These are phyloP conservation scores for Ammopiptanthus mongolicus DNA, from an alignment of 306 rosid species.

Conservation along the genomic window DNA sequence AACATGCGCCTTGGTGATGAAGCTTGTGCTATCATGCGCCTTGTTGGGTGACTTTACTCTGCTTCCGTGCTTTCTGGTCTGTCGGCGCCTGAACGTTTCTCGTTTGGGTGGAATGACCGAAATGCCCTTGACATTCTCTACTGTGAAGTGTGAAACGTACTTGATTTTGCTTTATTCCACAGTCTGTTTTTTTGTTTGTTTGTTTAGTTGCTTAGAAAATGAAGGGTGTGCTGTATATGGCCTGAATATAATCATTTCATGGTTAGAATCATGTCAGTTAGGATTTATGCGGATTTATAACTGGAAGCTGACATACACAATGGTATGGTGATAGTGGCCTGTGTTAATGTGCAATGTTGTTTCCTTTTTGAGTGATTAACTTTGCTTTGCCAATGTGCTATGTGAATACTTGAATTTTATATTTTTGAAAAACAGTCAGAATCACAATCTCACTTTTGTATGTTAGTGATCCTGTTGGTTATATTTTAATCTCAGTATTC, in stretches of 20 bases:
- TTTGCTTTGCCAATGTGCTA: neutral
- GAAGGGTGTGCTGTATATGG: neutral
- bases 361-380: neutral
- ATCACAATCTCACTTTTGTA: neutral
- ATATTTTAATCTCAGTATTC: neutral
- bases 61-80: neutral
- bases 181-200: neutral
- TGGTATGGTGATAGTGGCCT: neutral
- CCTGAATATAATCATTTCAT: neutral
- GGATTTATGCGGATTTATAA: neutral
- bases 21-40: neutral
- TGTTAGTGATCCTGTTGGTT: neutral
- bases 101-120: conserved; percentile 31
- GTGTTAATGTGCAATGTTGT: neutral
- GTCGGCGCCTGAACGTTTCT: conserved; percentile 16
- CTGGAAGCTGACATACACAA: neutral
- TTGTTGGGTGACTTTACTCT: neutral
- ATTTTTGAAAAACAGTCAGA: neutral
- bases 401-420: neutral
- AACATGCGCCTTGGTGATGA: conserved; percentile 10
- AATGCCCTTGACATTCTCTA: conserved; percentile 24
- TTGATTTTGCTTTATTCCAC: conserved; percentile 5
- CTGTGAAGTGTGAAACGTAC: neutral
- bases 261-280: neutral
- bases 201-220: neutral